A percentile compares a stretch with the other conserved stretches of the same genome.
Evolutionary conservation across 176 grass and related monocot species (phyloP).

Genomic region (Puya raimondii): DNA sequence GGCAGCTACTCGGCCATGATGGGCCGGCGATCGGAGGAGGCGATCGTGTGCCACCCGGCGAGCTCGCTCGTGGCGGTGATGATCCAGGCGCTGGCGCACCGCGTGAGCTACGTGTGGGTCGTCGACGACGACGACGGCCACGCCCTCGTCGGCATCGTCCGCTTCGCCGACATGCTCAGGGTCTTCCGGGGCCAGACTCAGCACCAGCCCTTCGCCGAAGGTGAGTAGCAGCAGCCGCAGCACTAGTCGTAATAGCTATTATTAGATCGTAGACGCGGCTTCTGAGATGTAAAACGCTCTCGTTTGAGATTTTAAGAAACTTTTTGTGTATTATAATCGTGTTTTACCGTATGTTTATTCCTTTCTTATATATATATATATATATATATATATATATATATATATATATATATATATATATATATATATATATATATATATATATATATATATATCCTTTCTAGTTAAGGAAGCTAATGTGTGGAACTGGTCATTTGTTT

Average conservation of each 20-base stretch:
- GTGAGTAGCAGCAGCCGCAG: background rate
- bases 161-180: conserved; percentile 43
- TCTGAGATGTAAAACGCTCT: no score
- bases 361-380: no score
- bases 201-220: background rate
- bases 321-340: no score
- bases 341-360: no score
- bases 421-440: no score
- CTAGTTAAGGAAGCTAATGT: no score
- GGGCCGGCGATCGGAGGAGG: conserved; percentile 30
- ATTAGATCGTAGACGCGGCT: no score
- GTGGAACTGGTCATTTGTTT: no score
- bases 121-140: conserved; percentile 30
- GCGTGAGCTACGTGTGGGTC: conserved; percentile 71
- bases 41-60: conserved; percentile 39
- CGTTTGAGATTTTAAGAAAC: no score
- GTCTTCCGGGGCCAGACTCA: conserved; percentile 41
- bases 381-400: no score
- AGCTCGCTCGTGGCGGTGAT: conserved; percentile 80
- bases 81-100: conserved; percentile 55
- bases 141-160: conserved; percentile 40
- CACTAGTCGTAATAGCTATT: background rate
- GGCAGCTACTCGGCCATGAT: conserved; percentile 16
- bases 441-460: no score
- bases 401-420: no score